Evolutionary conservation across 148 eudicot genomes (phyloP).

Genomic region (Arctostaphylos glauca): DNA sequence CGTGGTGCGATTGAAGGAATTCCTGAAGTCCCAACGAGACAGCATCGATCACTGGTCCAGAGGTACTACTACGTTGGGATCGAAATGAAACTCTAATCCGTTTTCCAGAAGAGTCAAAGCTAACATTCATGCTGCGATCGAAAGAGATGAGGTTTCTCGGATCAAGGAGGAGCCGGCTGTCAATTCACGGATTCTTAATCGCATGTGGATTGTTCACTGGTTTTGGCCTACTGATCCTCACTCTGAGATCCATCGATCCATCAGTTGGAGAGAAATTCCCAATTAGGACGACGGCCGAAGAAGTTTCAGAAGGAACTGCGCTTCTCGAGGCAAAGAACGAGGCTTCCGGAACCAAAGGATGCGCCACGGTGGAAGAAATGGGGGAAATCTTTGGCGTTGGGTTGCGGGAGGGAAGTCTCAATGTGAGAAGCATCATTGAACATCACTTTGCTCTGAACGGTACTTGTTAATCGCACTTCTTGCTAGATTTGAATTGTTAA

Average conservation of each 20-base stretch:
- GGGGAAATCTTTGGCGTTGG: constrained; percentile 26
- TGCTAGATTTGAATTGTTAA: neutral
- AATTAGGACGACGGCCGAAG: neutral
- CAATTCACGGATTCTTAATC: constrained; percentile 24
- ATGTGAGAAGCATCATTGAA: constrained; percentile 14
- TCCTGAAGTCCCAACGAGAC: neutral
- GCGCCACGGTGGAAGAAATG: constrained; percentile 24
- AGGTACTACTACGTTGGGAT: neutral
- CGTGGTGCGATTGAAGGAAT: neutral
- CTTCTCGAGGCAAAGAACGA: neutral
- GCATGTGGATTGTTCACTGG: constrained; percentile 35
- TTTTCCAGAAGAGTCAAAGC: neutral
- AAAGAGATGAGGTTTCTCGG: constrained; percentile 30
- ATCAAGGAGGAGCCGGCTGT: constrained; percentile 32
- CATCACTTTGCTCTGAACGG: constrained; percentile 14
- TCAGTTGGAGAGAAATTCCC: constrained; percentile 16
- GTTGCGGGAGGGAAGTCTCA: constrained; percentile 6
- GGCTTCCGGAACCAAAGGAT: constrained; percentile 15
- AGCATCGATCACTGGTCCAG: neutral
- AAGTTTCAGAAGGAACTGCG: neutral
- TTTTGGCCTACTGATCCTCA: constrained; percentile 42
- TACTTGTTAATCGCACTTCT: neutral
- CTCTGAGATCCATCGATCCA: constrained; percentile 52
- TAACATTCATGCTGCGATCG: neutral
- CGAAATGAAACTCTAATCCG: neutral